Conservation (phyloP, 495 filamentous ascomycete genomes). For the Aspergillus leporis region DNA sequence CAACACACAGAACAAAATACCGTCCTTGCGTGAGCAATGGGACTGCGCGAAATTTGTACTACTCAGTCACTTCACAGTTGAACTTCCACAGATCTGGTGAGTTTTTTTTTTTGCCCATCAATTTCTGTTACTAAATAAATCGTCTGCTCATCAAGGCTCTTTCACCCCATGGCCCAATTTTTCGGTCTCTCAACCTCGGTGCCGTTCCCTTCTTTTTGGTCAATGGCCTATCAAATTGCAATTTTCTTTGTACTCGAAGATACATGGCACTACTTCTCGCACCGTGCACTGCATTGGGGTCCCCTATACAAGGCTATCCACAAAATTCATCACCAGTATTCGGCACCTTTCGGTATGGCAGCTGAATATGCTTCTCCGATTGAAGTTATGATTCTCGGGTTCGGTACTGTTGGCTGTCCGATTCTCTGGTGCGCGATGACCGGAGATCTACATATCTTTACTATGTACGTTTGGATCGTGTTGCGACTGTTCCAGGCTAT, state of each 20-base stretch:
- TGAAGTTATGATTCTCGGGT: conserved; percentile 95
- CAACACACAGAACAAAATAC: conserved; percentile 72
- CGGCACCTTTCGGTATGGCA: conserved; percentile 92
- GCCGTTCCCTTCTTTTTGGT: conserved; percentile 81
- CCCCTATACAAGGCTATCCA: conserved; percentile 92
- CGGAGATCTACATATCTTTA: conserved; percentile 85
- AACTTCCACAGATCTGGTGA: conserved; percentile 94
- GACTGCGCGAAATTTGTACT: conserved; percentile 89
- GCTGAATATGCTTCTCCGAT: conserved; percentile 98
- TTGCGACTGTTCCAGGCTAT: conserved; percentile 95
- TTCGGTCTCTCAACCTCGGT: conserved; percentile 86
- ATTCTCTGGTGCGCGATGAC: conserved; percentile 85
- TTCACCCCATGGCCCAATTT: conserved; percentile 96
- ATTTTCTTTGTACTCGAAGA: conserved; percentile 97
- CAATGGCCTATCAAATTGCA: conserved; percentile 87
- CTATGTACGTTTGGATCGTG: conserved; percentile 97
- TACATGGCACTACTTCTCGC: conserved; percentile 97
- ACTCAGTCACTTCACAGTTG: conserved; percentile 92
- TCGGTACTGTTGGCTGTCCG: conserved; percentile 80
- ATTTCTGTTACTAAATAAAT: not conserved
- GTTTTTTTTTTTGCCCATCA: conserved; percentile 17
- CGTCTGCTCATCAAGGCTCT: conserved; percentile 55
- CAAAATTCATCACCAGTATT: conserved; percentile 99
- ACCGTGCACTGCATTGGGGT: conserved; percentile 93
- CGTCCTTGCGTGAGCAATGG: conserved; percentile 88